These are phyloP conservation scores for Prorocentrum cordatum DNA, from an alignment of 169 alveolate genomes.

Conservation along the genomic window DNA sequence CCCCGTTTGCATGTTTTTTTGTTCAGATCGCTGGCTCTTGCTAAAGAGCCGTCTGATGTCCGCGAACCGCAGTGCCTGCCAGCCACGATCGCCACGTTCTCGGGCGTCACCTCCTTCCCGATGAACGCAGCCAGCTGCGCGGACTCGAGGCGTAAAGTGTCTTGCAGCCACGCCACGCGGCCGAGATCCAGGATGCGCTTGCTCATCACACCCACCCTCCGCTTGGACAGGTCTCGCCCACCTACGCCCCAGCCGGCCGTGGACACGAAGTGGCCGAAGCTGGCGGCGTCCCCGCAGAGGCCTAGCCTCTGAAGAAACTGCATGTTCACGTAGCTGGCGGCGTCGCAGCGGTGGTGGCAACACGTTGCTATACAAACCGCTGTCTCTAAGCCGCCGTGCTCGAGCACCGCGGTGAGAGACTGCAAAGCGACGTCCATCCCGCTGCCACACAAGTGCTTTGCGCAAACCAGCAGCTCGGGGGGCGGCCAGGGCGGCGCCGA, in stretches of 20 bases:
- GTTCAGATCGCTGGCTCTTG: too few species aligned
- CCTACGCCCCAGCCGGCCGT: background rate
- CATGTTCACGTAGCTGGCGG: background rate
- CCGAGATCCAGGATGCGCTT: background rate
- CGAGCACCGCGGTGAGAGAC: background rate
- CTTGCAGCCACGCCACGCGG: constrained; percentile 7
- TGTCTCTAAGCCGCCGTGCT: background rate
- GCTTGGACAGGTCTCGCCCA: constrained; percentile 2
- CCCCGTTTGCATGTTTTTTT: too few species aligned
- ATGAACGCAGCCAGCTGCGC: background rate
- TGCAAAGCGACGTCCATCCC: background rate
- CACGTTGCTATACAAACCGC: background rate
- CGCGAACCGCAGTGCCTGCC: too few species aligned
- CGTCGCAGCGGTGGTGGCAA: constrained; percentile 2
- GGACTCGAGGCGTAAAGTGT: background rate
- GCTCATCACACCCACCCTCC: background rate
- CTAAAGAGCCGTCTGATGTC: too few species aligned
- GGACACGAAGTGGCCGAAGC: background rate
- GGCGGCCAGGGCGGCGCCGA: background rate
- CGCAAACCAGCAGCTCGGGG: background rate
- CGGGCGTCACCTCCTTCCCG: constrained; percentile 8
- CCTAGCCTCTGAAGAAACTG: background rate
- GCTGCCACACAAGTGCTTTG: constrained; percentile 5
- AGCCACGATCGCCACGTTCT: background rate
- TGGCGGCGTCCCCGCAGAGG: too few species aligned